Conservation (phyloP, 768 basidiomycete species). For the Tulasnella sp. region DNA sequence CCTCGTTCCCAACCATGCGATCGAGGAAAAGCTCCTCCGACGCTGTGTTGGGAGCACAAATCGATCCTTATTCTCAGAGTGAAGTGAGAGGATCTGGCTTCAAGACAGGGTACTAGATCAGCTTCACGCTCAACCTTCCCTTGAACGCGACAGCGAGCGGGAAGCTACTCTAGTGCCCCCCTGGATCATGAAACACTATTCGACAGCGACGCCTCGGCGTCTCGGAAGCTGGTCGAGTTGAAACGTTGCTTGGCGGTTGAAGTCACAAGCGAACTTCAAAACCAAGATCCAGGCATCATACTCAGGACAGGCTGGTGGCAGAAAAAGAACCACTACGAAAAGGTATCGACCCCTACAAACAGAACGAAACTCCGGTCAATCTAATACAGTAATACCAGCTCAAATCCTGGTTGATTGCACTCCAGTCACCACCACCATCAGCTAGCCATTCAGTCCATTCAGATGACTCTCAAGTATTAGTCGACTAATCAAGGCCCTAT, state of each 20-base stretch:
- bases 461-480: too few relatives aligned
- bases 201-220: slow-evolving; percentile 46
- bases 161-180: neutral
- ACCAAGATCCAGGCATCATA: neutral
- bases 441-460: too few relatives aligned
- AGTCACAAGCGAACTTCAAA: slow-evolving; percentile 44
- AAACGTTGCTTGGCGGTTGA: slow-evolving; percentile 58
- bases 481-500: too few relatives aligned
- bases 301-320: neutral
- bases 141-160: slow-evolving; percentile 21
- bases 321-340: slow-evolving; percentile 16
- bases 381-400: too few relatives aligned
- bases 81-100: slow-evolving; percentile 44
- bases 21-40: slow-evolving; percentile 39
- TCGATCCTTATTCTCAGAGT: too few relatives aligned
- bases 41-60: slow-evolving; percentile 50
- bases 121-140: slow-evolving; percentile 30
- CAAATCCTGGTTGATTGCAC: too few relatives aligned
- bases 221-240: slow-evolving; percentile 54
- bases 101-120: slow-evolving; percentile 42
- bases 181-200: slow-evolving; percentile 52
- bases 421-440: too few relatives aligned
- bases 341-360: too few relatives aligned
- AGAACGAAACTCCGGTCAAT: too few relatives aligned
- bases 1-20: slow-evolving; percentile 28